Base-by-base conservation (phyloP, 352 stramenopile species). In the Globisporangium cederbergense region DNA sequence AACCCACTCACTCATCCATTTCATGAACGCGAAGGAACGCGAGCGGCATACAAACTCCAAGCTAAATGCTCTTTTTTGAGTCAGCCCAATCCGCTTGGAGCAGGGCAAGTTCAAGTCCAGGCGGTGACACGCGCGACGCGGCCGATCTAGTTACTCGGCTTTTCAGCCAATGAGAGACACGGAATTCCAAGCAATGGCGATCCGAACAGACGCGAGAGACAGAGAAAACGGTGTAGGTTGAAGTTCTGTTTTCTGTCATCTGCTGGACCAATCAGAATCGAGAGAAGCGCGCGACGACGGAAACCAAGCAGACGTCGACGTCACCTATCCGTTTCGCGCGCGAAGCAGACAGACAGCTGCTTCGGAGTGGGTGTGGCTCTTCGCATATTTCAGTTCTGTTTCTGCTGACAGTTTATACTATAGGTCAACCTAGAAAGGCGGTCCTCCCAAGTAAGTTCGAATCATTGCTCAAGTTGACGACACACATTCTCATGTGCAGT, bases 41-140 rank as follows among this genome's bases (percentile, higher is more conserved):
- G 14, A 1, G 28, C 47, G 14, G 3, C 25, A 22, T 55, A 55
- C 49, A 55, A 55, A 55, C 49, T 36, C 49, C 49, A 55, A 55
- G 22, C 38, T 2, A 36, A 20, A 36, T 20, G 22, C 47, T 13
- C 3, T 2, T 11, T 30, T 28, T 18, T 14, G 49, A 28, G 49
- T 55, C 49, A 55, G 11, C 5, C 38, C 25, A n/a, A 28, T 55
- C 49, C 49, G 22, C 49, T 55, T 55, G 49, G 47, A 36, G 3
- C 10, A n/a, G 30, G 34, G 11, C 1, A 57, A n/a, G 13, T 75
- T 74, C 72, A 79, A 79, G 49, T 65, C 18, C n/a, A 58, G 46
- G 18, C 45, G 64, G 65, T 79, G 72, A 74, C 72, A 74, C 72
- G 66, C 64, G 57, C 66, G 70, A 80, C 67, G 71, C 68, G 74